These are phyloP conservation scores for Salix exigua DNA, from an alignment of 345 rosid species.

Conservation along the genomic window DNA sequence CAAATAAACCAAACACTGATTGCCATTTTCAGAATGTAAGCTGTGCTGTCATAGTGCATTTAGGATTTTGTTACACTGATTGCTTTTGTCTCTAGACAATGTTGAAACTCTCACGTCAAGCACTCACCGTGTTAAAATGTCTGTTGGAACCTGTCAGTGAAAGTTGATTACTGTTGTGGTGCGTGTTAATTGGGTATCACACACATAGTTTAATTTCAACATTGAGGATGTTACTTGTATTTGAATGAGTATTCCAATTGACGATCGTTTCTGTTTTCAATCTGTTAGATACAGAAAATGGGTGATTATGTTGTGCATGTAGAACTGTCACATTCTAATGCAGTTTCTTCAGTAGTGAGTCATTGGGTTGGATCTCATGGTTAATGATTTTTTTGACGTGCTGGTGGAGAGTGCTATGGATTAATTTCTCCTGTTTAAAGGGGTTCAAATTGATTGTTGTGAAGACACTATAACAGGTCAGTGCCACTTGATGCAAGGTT, in stretches of 20 bases:
- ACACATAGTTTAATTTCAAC: neutral
- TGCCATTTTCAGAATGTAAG: neutral
- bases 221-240: neutral
- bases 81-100: neutral
- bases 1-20: conserved; percentile 10
- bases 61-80: conserved; percentile 7
- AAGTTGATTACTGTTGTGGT: neutral
- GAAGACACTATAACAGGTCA: neutral
- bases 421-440: neutral
- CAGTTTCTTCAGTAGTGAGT: neutral
- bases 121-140: neutral
- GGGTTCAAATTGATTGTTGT: no score
- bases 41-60: conserved; percentile 6
- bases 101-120: neutral
- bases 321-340: neutral
- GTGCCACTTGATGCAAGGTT: neutral
- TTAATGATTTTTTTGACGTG: neutral
- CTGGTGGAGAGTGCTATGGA: neutral
- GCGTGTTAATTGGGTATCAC: neutral
- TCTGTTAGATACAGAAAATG: neutral
- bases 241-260: neutral
- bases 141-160: neutral
- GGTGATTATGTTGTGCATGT: neutral
- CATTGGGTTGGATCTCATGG: neutral
- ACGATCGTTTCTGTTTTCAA: neutral